Evolutionary conservation across 352 stramenopile species (phyloP).

Genomic region (Aphanomyces astaci): DNA sequence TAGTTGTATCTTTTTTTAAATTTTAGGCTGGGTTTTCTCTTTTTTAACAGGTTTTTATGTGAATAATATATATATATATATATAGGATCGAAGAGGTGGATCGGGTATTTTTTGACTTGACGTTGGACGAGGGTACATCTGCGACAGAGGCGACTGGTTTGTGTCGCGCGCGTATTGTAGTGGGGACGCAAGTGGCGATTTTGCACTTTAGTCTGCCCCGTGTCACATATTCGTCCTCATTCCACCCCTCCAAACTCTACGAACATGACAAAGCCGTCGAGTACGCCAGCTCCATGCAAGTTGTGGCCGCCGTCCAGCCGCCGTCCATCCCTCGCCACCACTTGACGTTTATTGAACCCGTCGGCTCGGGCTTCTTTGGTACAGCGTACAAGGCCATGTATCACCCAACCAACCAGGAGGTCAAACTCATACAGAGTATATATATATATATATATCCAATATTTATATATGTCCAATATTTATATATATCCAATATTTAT

Average conservation of each 20-base stretch:
- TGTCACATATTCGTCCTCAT: too few species aligned
- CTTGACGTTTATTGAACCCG: slow-evolving; percentile 45
- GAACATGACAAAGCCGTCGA: not conserved
- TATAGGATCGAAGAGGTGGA: slow-evolving; percentile 33
- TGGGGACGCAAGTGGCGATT: slow-evolving; percentile 53
- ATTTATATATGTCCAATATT: too few species aligned
- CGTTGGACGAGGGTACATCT: not conserved
- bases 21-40: too few species aligned
- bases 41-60: too few species aligned
- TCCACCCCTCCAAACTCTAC: too few species aligned
- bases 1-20: too few species aligned
- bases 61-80: too few species aligned
- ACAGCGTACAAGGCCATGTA: slow-evolving; percentile 54
- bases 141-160: slow-evolving; percentile 34
- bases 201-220: slow-evolving; percentile 48
- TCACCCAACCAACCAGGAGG: slow-evolving; percentile 28
- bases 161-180: slow-evolving; percentile 46
- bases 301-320: slow-evolving; percentile 55
- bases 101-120: slow-evolving; percentile 47
- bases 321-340: slow-evolving; percentile 49
- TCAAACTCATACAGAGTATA: not conserved
- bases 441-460: too few species aligned
- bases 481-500: too few species aligned
- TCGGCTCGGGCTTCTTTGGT: slow-evolving; percentile 55
- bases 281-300: slow-evolving; percentile 28